Evolutionary conservation across 257 asterid species (phyloP).

Genomic region (Rubia yunnanensis): DNA sequence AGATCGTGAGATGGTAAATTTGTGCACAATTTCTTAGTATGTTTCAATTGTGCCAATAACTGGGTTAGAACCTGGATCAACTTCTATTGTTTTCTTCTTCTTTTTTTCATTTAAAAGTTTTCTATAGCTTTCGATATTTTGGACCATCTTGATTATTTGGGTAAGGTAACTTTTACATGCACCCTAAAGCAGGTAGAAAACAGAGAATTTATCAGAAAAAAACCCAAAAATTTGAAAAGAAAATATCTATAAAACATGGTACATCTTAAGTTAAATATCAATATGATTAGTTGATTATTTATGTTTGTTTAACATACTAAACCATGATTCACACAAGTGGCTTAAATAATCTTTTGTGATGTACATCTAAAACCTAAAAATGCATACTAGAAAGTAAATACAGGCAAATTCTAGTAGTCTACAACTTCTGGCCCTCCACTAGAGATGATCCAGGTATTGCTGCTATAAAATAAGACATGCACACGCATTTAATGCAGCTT

Average conservation of each 20-base stretch:
- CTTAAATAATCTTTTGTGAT: background rate
- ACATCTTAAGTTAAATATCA: background rate
- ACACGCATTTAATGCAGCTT: no score
- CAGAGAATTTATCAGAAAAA: background rate
- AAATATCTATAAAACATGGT: background rate
- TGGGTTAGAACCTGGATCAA: background rate
- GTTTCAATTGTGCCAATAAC: background rate
- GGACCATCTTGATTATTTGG: background rate
- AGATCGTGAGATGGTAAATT: background rate
- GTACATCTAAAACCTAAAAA: background rate
- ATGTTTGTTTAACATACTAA: no score
- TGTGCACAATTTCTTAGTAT: background rate
- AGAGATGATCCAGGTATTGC: no score
- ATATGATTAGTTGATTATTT: background rate
- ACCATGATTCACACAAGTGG: background rate
- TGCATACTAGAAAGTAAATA: no score
- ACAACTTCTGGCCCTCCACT: no score
- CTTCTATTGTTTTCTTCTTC: background rate
- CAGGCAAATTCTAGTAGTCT: no score
- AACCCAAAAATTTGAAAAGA: background rate
- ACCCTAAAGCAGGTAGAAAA: no score
- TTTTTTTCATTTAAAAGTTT: background rate
- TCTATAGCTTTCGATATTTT: background rate
- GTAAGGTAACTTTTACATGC: background rate
- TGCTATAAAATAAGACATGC: no score